phyloP scores from a whole-genome alignment of 176 grass and related monocot genomes.

The Avena atlantica region DNA sequence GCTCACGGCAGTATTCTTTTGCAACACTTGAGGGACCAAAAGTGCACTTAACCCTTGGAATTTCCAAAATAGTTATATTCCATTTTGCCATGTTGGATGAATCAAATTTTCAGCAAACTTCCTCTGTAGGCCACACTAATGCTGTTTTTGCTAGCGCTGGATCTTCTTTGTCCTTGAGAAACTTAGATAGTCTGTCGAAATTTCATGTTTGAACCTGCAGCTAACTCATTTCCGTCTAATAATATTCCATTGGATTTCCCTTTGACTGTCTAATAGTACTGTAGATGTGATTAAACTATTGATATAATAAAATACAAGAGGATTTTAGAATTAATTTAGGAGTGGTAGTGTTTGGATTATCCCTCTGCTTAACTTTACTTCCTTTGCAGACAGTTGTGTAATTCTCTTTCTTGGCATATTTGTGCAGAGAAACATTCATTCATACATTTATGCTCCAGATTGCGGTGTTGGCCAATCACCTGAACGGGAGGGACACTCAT shows the following conservation, averaged over 20 bases:
- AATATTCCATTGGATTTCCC: not conserved
- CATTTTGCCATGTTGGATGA: not conserved
- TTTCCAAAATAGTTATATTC: not conserved
- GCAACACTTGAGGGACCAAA: too few relatives aligned
- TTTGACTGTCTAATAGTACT: not conserved
- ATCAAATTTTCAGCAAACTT: not conserved
- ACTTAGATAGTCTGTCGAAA: not conserved
- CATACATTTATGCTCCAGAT: conserved; percentile 98
- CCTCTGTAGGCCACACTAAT: not conserved
- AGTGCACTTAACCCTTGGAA: not conserved
- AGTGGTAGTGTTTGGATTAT: not conserved
- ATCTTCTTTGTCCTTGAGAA: not conserved
- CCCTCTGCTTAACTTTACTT: not conserved
- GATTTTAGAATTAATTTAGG: conserved; percentile 1
- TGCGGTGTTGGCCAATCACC: conserved; percentile 80
- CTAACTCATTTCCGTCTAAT: not conserved
- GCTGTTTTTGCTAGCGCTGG: not conserved
- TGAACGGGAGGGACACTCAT: conserved; percentile 93
- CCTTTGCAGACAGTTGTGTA: not conserved
- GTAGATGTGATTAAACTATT: too few relatives aligned
- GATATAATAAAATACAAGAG: not conserved
- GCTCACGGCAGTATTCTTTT: too few relatives aligned
- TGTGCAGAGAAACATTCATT: conserved; percentile 84
- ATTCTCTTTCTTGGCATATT: conserved; percentile 39
- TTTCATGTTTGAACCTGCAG: not conserved